These are phyloP conservation scores for Colletotrichum salicis DNA, from an alignment of 2,329 filamentous ascomycete species.

Conservation along the genomic window DNA sequence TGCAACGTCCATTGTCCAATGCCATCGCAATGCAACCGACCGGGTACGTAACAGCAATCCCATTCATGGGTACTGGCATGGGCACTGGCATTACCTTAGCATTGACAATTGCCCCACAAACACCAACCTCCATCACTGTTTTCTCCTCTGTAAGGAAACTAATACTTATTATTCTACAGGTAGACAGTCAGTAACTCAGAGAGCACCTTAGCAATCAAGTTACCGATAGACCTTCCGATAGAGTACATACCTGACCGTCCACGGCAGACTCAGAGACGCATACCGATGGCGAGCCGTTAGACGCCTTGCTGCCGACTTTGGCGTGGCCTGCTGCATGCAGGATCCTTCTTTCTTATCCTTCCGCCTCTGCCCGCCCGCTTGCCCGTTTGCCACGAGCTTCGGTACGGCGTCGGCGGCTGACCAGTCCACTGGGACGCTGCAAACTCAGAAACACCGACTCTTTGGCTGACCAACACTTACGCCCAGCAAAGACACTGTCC, in stretches of 20 bases:
- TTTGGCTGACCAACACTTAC: constrained; percentile 1
- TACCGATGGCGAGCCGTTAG: neutral
- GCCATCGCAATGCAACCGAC: neutral
- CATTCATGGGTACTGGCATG: neutral
- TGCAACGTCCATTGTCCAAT: neutral
- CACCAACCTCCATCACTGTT: neutral
- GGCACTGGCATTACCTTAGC: neutral
- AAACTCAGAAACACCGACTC: neutral
- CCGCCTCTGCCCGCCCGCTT: neutral
- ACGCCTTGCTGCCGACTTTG: constrained; percentile 18
- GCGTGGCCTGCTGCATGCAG: constrained; percentile 11
- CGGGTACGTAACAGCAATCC: neutral
- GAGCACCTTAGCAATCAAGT: too few relatives aligned
- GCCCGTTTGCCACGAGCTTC: constrained; percentile 2
- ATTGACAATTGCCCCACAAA: neutral
- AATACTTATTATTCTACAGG: too few relatives aligned
- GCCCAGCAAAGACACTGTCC: neutral
- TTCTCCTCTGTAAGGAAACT: too few relatives aligned
- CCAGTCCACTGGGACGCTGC: constrained; percentile 4
- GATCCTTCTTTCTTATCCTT: neutral
- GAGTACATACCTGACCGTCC: too few relatives aligned
- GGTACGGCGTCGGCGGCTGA: neutral
- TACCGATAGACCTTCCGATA: too few relatives aligned
- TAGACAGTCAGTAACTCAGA: too few relatives aligned
- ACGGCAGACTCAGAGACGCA: neutral